A percentile compares a stretch with the other conserved stretches of the same genome.
Conservation (phyloP, 2,329 filamentous ascomycete genomes). For the Colletotrichum simmondsii region DNA sequence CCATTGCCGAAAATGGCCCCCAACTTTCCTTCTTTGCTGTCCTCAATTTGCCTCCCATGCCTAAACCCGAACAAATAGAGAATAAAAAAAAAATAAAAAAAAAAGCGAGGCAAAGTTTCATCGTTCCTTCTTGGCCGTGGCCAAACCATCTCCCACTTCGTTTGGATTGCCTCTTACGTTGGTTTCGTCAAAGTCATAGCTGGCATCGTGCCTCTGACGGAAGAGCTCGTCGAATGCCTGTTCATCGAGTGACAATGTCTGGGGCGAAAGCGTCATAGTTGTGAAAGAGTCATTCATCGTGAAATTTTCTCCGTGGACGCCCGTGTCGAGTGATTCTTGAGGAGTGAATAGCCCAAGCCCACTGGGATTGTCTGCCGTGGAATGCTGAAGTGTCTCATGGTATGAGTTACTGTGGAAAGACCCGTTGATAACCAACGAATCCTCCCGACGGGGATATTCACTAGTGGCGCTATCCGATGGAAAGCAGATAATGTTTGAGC, state of each 20-base stretch:
- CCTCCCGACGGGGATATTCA: background rate
- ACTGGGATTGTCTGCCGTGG: constrained; percentile 1
- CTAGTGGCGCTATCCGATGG: background rate
- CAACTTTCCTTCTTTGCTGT: background rate
- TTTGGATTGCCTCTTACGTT: background rate
- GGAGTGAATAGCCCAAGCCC: constrained; percentile 1
- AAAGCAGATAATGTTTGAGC: background rate
- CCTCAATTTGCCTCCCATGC: background rate
- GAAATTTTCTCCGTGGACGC: background rate
- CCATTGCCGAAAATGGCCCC: background rate
- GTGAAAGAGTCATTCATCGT: background rate
- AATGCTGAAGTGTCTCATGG: background rate
- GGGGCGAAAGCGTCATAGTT: background rate
- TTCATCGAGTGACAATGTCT: constrained; percentile 9
- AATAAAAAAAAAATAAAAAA: no score
- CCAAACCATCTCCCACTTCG: background rate
- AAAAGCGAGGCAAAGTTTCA: background rate
- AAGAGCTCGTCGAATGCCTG: constrained; percentile 14
- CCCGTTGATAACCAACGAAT: background rate
- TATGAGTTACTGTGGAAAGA: background rate
- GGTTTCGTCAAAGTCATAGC: background rate
- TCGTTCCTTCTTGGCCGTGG: background rate
- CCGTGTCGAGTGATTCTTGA: background rate
- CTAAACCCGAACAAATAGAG: background rate
- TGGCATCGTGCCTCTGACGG: background rate